These are phyloP conservation scores for Carex parvula DNA, from an alignment of 176 grass and related monocot genomes.

Conservation along the genomic window DNA sequence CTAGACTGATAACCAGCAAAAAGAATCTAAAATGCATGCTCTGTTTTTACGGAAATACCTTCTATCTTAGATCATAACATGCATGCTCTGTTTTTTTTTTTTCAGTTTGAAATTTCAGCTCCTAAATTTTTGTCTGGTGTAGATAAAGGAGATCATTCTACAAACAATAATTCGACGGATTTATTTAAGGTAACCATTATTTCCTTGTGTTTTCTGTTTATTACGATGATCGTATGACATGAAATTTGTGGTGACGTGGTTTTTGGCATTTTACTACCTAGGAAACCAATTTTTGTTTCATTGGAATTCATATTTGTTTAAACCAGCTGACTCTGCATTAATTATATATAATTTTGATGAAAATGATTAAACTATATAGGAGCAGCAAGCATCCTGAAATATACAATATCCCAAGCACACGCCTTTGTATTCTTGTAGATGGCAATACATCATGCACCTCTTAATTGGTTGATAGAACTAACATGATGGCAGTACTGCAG, in stretches of 20 bases:
- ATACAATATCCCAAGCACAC: neutral
- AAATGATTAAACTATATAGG: neutral
- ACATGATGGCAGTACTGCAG: neutral
- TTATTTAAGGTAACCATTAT: slow-evolving; percentile 26
- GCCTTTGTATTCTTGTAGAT: neutral
- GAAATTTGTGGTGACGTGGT: neutral
- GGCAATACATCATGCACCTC: neutral
- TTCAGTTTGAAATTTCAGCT: slow-evolving; percentile 22
- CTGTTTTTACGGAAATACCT: neutral
- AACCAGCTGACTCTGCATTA: neutral
- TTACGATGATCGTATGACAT: neutral
- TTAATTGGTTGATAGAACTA: too few species aligned
- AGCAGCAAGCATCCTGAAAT: neutral
- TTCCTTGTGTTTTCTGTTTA: neutral
- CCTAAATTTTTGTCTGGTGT: slow-evolving; percentile 6
- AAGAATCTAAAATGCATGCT: too few species aligned
- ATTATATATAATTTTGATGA: neutral
- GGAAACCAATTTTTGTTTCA: neutral
- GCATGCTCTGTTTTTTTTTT: slow-evolving; percentile 8
- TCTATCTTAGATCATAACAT: slow-evolving; percentile 21
- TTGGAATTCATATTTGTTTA: neutral
- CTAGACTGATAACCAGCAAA: neutral
- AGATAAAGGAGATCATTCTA: slow-evolving; percentile 16
- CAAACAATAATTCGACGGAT: slow-evolving; percentile 1
- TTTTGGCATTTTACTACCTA: neutral